phyloP scores from a whole-genome alignment of 805 yeast genomes.

The Diddensiella santjacobensis region DNA sequence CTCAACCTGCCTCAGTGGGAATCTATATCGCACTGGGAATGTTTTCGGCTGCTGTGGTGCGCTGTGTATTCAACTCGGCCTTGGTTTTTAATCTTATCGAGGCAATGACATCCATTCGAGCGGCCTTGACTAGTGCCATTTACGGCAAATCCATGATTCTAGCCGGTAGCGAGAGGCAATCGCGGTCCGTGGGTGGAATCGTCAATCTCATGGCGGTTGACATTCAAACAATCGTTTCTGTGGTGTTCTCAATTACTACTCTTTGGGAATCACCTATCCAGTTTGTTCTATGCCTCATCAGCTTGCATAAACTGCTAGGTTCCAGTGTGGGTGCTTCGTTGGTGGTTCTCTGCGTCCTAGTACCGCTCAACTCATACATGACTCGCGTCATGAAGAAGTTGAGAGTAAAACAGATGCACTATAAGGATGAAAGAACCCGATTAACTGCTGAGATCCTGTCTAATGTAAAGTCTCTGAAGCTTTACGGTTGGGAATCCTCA shows the following conservation, averaged over 20 bases:
- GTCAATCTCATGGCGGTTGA: conserved; percentile 95
- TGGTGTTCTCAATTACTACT: conserved; percentile 71
- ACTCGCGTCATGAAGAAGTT: conserved; percentile 65
- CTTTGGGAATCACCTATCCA: conserved; percentile 95
- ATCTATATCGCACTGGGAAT: conserved; percentile 69
- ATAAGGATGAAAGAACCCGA: conserved; percentile 89
- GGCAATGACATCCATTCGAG: conserved; percentile 62
- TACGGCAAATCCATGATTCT: conserved; percentile 66
- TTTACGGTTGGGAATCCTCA: conserved; percentile 95
- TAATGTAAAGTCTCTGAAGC: conserved; percentile 84
- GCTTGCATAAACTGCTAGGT: conserved; percentile 71
- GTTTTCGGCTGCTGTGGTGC: conserved; percentile 73
- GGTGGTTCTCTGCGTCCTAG: conserved; percentile 64
- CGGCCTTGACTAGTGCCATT: conserved; percentile 58
- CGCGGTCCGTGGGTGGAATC: conserved; percentile 83
- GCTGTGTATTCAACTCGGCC: conserved; percentile 73
- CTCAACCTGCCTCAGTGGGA: conserved; percentile 63
- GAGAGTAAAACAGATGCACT: conserved; percentile 79
- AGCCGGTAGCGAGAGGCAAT: conserved; percentile 61
- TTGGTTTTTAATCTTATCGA: conserved; percentile 73
- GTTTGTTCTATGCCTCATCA: conserved; percentile 66
- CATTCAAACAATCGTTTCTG: conserved; percentile 80
- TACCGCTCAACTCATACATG: conserved; percentile 72
- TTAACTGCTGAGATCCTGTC: conserved; percentile 80
- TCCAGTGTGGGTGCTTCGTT: conserved; percentile 96